Percentiles rank a stretch among this genome's conserved stretches.
phyloP scores from a whole-genome alignment of 2,329 filamentous ascomycete genomes.

The Penicillium sp. region DNA sequence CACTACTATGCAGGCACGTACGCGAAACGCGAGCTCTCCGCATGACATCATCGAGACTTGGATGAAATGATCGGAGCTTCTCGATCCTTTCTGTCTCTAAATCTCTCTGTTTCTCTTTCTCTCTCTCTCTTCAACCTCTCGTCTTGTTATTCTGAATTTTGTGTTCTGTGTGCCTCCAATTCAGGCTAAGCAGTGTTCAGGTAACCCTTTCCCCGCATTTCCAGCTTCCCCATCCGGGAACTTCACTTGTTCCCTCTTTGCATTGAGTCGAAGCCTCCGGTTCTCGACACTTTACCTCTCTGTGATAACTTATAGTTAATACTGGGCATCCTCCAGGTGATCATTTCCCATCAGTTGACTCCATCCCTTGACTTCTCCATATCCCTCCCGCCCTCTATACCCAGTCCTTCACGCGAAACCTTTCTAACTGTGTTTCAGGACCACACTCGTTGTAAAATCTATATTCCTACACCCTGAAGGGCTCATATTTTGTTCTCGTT shows the following conservation, averaged over 20 bases:
- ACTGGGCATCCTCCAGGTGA: constrained; percentile 1
- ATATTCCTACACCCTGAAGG: not conserved
- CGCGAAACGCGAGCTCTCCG: constrained; percentile 14
- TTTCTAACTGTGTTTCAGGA: not conserved
- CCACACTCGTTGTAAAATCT: constrained; percentile 8
- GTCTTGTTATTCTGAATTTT: not conserved
- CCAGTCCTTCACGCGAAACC: not conserved
- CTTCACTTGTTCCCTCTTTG: not conserved
- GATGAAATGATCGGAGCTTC: not conserved
- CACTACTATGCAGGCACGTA: not conserved
- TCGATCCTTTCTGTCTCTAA: not conserved
- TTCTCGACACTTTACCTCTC: not conserved
- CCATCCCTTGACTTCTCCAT: not conserved
- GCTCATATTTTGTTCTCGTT: constrained; percentile 1
- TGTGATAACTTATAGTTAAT: not conserved
- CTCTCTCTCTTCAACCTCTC: not conserved
- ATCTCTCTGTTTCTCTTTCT: not conserved
- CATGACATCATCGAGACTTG: constrained; percentile 25
- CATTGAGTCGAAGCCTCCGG: not conserved
- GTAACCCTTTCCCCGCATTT: constrained; percentile 20
- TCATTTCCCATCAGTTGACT: constrained; percentile 11
- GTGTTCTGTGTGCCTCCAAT: not conserved
- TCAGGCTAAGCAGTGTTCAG: not conserved
- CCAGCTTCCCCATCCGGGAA: not conserved
- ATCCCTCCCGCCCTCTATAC: not conserved